Evolutionary conservation across 179 eudicot species (phyloP).

Genomic region (Beta macrorhiza): DNA sequence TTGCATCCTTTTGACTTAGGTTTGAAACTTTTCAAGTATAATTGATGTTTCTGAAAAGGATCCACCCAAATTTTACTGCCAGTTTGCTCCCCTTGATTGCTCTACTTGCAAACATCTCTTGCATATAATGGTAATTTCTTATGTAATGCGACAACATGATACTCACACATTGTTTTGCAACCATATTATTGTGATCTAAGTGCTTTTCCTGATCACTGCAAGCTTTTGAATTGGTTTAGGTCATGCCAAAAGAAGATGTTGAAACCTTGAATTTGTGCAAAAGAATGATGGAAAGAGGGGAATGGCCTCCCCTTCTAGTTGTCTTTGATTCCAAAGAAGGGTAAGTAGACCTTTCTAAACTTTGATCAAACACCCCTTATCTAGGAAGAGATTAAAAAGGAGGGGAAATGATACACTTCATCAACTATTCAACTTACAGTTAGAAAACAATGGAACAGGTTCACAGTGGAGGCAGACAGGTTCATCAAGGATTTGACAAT

Average conservation of each 20-base stretch:
- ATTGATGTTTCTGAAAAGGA: not conserved
- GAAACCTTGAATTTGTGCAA: conserved; percentile 71
- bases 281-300: conserved; percentile 86
- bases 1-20: not conserved
- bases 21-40: not conserved
- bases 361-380: not conserved
- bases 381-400: not conserved
- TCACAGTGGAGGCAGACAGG: conserved; percentile 89
- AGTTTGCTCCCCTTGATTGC: not conserved
- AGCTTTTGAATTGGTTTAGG: conserved; percentile 37
- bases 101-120: not conserved
- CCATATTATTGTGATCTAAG: not conserved
- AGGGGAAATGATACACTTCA: not conserved
- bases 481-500: conserved; percentile 74
- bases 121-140: too few species aligned
- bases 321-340: conserved; percentile 87
- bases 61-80: not conserved
- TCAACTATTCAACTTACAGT: conserved; percentile 2
- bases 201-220: conserved; percentile 15
- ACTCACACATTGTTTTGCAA: too few species aligned
- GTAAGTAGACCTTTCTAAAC: conserved; percentile 36
- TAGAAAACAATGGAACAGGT: conserved; percentile 42
- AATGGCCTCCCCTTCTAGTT: conserved; percentile 97
- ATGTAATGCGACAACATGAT: too few species aligned
- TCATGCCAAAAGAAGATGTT: conserved; percentile 62